Conservation (phyloP, 805 yeast species). For the Aciculoconidium aculeatum region DNA sequence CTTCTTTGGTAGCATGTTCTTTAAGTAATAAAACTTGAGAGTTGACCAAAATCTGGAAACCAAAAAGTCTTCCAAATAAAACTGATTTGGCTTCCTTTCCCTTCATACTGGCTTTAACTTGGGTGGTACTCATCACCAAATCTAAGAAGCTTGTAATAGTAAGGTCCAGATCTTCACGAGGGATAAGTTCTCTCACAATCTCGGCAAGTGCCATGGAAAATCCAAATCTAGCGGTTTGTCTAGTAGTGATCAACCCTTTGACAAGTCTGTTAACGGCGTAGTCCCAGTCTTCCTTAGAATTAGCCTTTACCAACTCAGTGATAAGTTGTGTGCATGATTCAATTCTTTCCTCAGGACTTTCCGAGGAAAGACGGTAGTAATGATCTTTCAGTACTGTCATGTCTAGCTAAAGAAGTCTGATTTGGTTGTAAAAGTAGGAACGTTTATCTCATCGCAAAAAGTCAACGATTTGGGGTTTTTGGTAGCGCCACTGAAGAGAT, state of each 20-base stretch:
- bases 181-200: conserved; percentile 34
- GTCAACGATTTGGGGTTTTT: too few species aligned
- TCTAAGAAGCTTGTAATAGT: conserved; percentile 29
- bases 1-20: conserved; percentile 9
- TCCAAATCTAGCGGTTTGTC: conserved; percentile 82
- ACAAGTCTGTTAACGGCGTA: conserved; percentile 76
- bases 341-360: conserved; percentile 64
- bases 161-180: conserved; percentile 18
- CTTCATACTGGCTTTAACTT: conserved; percentile 38
- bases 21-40: conserved; percentile 25
- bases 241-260: conserved; percentile 74
- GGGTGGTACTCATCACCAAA: conserved; percentile 34
- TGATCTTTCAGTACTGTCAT: conserved; percentile 65
- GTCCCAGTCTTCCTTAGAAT: conserved; percentile 58
- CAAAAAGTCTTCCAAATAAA: conserved; percentile 80
- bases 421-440: conserved; percentile 1
- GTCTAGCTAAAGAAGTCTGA: conserved; percentile 1
- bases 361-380: conserved; percentile 74
- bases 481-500: too few species aligned
- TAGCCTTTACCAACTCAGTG: conserved; percentile 46
- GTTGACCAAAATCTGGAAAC: conserved; percentile 66
- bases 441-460: conserved; percentile 7
- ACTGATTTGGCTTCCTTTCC: conserved; percentile 81
- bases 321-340: conserved; percentile 64
- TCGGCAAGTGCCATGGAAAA: conserved; percentile 86